These are phyloP conservation scores for Hypoxylon sp. DNA, from an alignment of 2,329 filamentous ascomycete genomes.

Conservation along the genomic window DNA sequence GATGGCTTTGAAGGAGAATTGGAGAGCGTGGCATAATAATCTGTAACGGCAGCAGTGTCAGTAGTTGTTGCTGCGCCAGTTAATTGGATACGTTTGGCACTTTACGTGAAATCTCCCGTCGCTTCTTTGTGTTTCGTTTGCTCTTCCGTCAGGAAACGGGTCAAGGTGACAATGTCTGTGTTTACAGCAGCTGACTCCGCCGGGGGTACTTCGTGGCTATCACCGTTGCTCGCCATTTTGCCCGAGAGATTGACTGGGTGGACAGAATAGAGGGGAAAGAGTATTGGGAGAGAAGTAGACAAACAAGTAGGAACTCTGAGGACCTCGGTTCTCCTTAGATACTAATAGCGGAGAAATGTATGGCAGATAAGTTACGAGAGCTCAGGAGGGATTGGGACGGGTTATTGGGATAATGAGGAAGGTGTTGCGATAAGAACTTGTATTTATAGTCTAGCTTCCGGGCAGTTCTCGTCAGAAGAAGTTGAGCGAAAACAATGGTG, in stretches of 20 bases:
- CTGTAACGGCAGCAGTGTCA: conserved; percentile 59
- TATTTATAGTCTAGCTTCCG: conserved; percentile 31
- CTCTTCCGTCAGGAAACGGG: conserved; percentile 95
- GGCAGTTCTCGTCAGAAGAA: conserved; percentile 33
- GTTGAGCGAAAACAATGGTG: conserved; percentile 27
- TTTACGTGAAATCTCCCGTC: conserved; percentile 97
- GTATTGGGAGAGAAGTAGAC: conserved; percentile 2
- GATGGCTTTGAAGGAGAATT: conserved; percentile 99
- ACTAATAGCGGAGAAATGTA: conserved; percentile 15
- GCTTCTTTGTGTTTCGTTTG: conserved; percentile 93
- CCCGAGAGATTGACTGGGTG: conserved; percentile 7
- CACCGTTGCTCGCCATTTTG: conserved; percentile 46
- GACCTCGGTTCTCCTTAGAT: conserved; percentile 13
- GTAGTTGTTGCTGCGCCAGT: neutral
- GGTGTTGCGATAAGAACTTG: conserved; percentile 19
- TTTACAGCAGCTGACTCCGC: conserved; percentile 83
- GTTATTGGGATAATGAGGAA: conserved; percentile 13
- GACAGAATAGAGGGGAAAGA: conserved; percentile 4
- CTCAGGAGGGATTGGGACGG: neutral
- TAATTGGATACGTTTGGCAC: conserved; percentile 7
- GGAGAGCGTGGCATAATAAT: conserved; percentile 94
- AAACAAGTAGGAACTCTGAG: neutral
- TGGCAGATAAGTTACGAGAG: conserved; percentile 3
- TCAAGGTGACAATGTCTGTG: conserved; percentile 95
- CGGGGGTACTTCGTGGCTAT: conserved; percentile 46